phyloP scores from a whole-genome alignment of 805 yeast species.

The Brettanomyces bruxellensis region DNA sequence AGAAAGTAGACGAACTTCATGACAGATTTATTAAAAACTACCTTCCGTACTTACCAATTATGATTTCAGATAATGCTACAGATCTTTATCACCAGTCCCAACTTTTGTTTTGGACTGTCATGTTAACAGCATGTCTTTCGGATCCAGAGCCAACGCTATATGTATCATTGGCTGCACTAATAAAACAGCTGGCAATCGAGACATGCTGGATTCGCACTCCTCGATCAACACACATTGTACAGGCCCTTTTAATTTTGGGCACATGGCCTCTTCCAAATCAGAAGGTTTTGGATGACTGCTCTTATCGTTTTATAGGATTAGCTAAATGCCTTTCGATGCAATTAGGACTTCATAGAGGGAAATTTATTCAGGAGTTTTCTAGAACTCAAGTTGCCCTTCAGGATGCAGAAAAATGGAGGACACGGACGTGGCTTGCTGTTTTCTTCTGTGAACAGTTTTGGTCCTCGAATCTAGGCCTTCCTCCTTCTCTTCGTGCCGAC shows the following conservation, averaged over 20 bases:
- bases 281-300: slow-evolving; percentile 85
- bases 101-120: slow-evolving; percentile 83
- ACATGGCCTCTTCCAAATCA: slow-evolving; percentile 93
- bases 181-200: slow-evolving; percentile 81
- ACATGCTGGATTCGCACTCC: slow-evolving; percentile 93
- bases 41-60: slow-evolving; percentile 72
- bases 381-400: slow-evolving; percentile 83
- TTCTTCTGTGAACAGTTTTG: slow-evolving; percentile 86
- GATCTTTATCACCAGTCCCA: slow-evolving; percentile 80
- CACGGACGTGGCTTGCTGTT: slow-evolving; percentile 84
- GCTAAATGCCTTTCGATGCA: slow-evolving; percentile 82
- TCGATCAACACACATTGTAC: slow-evolving; percentile 87
- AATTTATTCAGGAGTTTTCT: slow-evolving; percentile 82
- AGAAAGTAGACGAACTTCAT: slow-evolving; percentile 67
- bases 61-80: slow-evolving; percentile 59
- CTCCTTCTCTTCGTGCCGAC: slow-evolving; percentile 80
- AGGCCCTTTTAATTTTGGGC: slow-evolving; percentile 74
- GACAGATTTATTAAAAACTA: slow-evolving; percentile 55
- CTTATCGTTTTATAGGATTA: slow-evolving; percentile 79
- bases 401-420: slow-evolving; percentile 90
- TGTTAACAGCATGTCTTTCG: slow-evolving; percentile 74
- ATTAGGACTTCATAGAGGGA: slow-evolving; percentile 84
- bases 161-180: slow-evolving; percentile 62
- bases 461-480: slow-evolving; percentile 81
- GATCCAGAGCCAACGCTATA: slow-evolving; percentile 84